Evolutionary conservation across 2,329 filamentous ascomycete species (phyloP).

Genomic region (Ceratocystis papillata): DNA sequence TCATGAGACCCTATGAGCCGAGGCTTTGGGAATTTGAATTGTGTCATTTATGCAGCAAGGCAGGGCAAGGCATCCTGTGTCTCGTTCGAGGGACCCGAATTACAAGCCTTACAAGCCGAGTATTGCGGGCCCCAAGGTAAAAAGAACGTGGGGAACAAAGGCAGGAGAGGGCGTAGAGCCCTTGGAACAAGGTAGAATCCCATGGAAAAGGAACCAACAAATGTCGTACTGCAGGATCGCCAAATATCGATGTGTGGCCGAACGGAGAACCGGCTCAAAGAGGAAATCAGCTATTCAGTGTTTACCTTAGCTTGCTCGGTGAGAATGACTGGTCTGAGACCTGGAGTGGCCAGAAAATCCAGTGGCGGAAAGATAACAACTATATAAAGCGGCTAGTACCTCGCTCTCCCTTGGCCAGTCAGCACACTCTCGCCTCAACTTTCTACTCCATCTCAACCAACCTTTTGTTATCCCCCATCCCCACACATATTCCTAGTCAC

Average conservation of each 20-base stretch:
- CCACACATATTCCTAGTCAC: background rate
- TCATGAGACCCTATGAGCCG: background rate
- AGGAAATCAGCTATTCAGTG: background rate
- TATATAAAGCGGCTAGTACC: background rate
- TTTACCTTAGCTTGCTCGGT: background rate
- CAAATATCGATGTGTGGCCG: background rate
- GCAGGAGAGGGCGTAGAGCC: background rate
- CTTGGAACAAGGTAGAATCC: slow-evolving; percentile 1
- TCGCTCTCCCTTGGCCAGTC: background rate
- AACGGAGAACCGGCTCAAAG: slow-evolving; percentile 5
- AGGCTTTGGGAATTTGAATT: slow-evolving; percentile 6
- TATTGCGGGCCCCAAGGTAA: too few species aligned
- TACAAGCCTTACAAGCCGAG: background rate
- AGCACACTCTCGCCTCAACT: background rate
- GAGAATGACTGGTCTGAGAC: background rate
- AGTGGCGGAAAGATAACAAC: background rate
- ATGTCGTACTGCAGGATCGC: background rate
- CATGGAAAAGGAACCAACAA: background rate
- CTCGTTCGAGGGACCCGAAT: background rate
- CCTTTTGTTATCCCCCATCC: background rate
- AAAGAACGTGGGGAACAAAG: too few species aligned
- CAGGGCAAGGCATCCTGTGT: background rate
- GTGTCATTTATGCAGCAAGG: background rate
- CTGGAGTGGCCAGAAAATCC: background rate
- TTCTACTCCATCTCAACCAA: background rate